phyloP scores from a whole-genome alignment of 2,329 filamentous ascomycete species.

The Tricladium varicosporioides region DNA sequence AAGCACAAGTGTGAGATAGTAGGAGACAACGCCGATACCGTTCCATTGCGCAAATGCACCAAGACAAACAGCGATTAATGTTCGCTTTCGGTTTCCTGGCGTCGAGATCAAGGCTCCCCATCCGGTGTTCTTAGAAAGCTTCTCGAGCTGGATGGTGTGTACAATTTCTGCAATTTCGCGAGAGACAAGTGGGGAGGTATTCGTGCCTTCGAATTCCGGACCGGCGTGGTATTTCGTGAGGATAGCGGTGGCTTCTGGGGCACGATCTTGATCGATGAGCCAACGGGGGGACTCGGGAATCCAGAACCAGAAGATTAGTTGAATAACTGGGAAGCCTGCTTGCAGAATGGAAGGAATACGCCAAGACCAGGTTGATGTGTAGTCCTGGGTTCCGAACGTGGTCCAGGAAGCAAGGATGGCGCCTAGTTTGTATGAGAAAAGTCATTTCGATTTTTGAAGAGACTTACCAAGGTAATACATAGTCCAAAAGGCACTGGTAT shows the following conservation, averaged over 20 bases:
- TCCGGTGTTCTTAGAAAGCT: conserved; percentile 2
- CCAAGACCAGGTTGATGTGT: conserved; percentile 21
- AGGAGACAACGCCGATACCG: conserved; percentile 26
- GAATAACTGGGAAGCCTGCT: conserved; percentile 3
- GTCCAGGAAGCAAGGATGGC: conserved; percentile 42
- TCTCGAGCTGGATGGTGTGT: neutral
- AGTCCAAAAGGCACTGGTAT: conserved; percentile 5
- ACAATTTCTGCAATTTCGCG: conserved; percentile 1
- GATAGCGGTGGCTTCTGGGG: conserved; percentile 33
- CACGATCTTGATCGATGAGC: conserved; percentile 34
- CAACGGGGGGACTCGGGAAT: conserved; percentile 36
- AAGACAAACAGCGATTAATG: neutral
- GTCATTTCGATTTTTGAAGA: neutral
- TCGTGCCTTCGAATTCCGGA: conserved; percentile 32
- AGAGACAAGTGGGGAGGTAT: conserved; percentile 35
- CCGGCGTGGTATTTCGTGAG: conserved; percentile 44
- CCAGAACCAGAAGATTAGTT: conserved; percentile 21
- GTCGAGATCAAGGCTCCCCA: conserved; percentile 30
- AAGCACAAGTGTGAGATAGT: conserved; percentile 36
- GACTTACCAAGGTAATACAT: conserved; percentile 4
- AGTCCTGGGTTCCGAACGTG: conserved; percentile 37
- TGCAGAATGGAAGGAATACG: conserved; percentile 24
- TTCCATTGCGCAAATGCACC: conserved; percentile 1
- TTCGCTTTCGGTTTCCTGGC: conserved; percentile 9
- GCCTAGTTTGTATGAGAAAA: conserved; percentile 19